phyloP scores from a whole-genome alignment of 352 stramenopile genomes.

The Elongisporangium undulatum region DNA sequence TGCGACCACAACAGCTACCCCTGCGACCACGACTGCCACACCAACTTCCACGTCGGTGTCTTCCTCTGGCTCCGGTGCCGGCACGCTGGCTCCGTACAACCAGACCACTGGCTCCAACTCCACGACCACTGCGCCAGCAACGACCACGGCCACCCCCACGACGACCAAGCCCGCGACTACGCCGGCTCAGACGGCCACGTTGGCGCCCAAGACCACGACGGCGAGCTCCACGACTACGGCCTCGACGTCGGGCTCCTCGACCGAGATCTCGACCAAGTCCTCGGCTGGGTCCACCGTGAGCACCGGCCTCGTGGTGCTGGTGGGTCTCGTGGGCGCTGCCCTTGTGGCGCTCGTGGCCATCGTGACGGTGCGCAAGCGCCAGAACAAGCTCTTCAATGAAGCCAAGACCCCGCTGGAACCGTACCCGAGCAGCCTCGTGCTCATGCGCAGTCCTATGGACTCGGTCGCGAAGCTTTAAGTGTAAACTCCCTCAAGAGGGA shows the following conservation, averaged over 20 bases:
- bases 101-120: constrained; percentile 7
- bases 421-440: constrained; percentile 9
- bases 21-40: background rate
- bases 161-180: constrained; percentile 10
- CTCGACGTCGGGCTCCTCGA: constrained; percentile 5
- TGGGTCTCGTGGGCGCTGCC: constrained; percentile 29
- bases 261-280: constrained; percentile 25
- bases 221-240: constrained; percentile 8
- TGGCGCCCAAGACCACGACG: constrained; percentile 10
- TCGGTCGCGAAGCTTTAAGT: background rate
- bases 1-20: constrained; percentile 2
- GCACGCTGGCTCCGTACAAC: background rate
- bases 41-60: constrained; percentile 8
- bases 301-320: constrained; percentile 29
- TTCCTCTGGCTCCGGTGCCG: constrained; percentile 1
- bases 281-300: constrained; percentile 9
- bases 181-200: constrained; percentile 8
- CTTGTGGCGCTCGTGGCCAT: constrained; percentile 36
- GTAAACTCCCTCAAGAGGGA: background rate
- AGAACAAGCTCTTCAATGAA: constrained; percentile 38
- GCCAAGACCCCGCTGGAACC: constrained; percentile 36
- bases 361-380: constrained; percentile 28
- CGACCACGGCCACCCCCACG: constrained; percentile 5
- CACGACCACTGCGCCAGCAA: constrained; percentile 1
- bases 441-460: background rate